A percentile compares a stretch with the other conserved stretches of the same genome.
phyloP scores from a whole-genome alignment of 768 basidiomycete genomes.

The Podaxis sp. region DNA sequence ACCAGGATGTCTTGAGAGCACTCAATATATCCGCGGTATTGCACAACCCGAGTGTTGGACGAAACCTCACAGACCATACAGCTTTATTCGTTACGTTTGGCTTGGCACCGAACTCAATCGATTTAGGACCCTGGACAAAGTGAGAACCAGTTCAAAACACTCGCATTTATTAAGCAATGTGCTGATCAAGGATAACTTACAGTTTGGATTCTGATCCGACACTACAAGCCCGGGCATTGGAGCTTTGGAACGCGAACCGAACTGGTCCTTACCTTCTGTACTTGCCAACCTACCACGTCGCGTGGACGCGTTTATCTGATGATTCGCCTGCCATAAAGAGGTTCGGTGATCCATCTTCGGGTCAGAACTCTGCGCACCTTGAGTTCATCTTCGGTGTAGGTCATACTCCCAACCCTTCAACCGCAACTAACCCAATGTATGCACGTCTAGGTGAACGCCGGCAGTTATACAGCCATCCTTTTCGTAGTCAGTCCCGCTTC shows the following conservation, averaged over 20 bases:
- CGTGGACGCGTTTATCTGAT: conserved; percentile 12
- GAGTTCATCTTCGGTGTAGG: conserved; percentile 6
- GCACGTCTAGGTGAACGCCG: conserved; percentile 16
- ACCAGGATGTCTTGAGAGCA: conserved; percentile 11
- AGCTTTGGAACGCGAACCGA: conserved; percentile 14
- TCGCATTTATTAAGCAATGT: background rate
- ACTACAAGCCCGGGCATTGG: conserved; percentile 8
- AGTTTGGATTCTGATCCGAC: background rate
- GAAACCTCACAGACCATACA: conserved; percentile 27
- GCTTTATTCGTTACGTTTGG: background rate
- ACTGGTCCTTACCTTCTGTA: conserved; percentile 7
- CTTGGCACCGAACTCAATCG: background rate
- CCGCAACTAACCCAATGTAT: background rate
- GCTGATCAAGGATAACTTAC: background rate
- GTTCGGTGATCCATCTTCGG: conserved; percentile 12
- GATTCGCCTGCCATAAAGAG: conserved; percentile 1
- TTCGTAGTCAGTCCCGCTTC: conserved; percentile 27
- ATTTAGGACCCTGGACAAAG: conserved; percentile 14
- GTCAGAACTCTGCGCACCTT: conserved; percentile 14
- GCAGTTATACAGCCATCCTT: conserved; percentile 19
- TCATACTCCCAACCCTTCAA: background rate
- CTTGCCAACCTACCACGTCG: background rate
- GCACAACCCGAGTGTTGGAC: conserved; percentile 27
- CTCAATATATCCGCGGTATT: conserved; percentile 22
- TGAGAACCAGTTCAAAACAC: background rate